These are phyloP conservation scores for Helotiales sp. DNA, from an alignment of 2,329 filamentous ascomycete genomes.

Conservation along the genomic window DNA sequence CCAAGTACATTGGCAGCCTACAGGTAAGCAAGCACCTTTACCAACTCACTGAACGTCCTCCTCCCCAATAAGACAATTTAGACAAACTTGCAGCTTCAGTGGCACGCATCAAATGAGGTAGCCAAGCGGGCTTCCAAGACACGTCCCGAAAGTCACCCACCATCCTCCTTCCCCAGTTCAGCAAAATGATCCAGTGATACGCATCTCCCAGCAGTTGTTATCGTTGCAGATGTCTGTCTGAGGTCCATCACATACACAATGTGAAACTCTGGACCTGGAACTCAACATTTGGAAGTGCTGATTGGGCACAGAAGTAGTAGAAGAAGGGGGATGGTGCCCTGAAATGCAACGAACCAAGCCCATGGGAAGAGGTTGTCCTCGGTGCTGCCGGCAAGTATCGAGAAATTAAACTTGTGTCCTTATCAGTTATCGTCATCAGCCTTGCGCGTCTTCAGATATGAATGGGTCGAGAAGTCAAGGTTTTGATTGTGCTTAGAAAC, in stretches of 20 bases:
- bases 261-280: background rate
- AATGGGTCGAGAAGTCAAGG: no score
- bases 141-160: background rate
- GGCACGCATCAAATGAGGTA: slow-evolving; percentile 1
- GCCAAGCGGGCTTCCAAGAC: slow-evolving; percentile 8
- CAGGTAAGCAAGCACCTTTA: slow-evolving; percentile 1
- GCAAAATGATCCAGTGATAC: slow-evolving; percentile 1
- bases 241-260: background rate
- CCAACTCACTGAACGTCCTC: slow-evolving; percentile 4
- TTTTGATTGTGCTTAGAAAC: background rate
- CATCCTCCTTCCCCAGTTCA: slow-evolving; percentile 6
- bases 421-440: slow-evolving; percentile 8
- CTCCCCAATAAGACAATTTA: background rate
- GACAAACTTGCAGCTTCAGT: background rate
- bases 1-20: slow-evolving; percentile 13
- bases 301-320: background rate
- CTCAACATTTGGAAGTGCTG: background rate
- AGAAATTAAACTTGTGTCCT: background rate
- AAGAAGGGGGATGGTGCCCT: background rate
- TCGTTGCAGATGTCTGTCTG: background rate
- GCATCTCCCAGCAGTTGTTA: background rate
- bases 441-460: background rate
- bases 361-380: background rate
- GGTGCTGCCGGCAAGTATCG: background rate
- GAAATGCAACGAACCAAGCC: background rate